These are phyloP conservation scores for Chaetomiaceae sp. DNA, from an alignment of 2,329 filamentous ascomycete genomes.

Conservation along the genomic window DNA sequence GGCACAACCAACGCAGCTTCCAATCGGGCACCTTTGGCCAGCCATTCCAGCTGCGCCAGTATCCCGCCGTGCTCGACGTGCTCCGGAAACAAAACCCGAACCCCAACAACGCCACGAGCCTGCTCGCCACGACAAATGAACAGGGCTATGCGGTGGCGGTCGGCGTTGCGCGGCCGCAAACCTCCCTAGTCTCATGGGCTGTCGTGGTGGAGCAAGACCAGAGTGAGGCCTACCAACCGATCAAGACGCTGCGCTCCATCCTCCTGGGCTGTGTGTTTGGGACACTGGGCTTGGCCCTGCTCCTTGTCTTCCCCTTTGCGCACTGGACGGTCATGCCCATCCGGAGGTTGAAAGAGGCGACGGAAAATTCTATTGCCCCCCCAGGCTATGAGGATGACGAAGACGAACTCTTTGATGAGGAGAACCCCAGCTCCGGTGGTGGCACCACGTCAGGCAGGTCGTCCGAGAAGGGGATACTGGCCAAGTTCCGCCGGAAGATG, in stretches of 20 bases:
- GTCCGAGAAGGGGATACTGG: conserved; percentile 39
- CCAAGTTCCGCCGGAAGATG: conserved; percentile 34
- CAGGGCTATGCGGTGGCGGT: conserved; percentile 63
- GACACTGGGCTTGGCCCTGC: conserved; percentile 64
- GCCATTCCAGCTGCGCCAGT: conserved; percentile 55
- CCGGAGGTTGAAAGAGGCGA: conserved; percentile 66
- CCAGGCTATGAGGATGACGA: conserved; percentile 50
- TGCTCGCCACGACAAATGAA: conserved; percentile 67
- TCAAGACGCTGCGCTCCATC: conserved; percentile 68
- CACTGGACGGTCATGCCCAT: conserved; percentile 80
- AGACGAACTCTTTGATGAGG: conserved; percentile 43
- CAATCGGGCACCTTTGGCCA: conserved; percentile 36
- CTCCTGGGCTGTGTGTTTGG: conserved; percentile 81
- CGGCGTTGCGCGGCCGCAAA: conserved; percentile 69
- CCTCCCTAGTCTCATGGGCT: conserved; percentile 70
- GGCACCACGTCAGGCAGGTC: conserved; percentile 35
- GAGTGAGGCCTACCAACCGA: conserved; percentile 68
- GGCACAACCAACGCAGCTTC: conserved; percentile 43
- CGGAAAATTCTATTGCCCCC: conserved; percentile 64
- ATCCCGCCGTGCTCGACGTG: conserved; percentile 55
- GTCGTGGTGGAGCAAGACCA: conserved; percentile 72
- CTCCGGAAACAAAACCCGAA: conserved; percentile 46
- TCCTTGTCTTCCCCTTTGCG: conserved; percentile 71
- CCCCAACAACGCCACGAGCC: conserved; percentile 62
- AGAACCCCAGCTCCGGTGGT: conserved; percentile 37